phyloP scores from a whole-genome alignment of 176 grass and related monocot genomes.

The Cenchrus americanus region DNA sequence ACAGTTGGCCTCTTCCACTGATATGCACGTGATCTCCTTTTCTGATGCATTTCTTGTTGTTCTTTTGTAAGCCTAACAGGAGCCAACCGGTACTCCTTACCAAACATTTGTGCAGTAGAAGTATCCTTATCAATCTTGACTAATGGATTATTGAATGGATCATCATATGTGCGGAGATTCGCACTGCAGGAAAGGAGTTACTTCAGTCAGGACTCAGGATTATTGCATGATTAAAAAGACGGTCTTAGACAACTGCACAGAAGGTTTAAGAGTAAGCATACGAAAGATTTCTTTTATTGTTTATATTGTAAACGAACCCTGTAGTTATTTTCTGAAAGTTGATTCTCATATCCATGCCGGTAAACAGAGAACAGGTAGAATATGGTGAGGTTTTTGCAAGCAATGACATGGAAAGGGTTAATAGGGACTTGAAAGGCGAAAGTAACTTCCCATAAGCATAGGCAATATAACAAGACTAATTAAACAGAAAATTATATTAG shows the following conservation, averaged over 20 bases:
- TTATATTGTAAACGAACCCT: background rate
- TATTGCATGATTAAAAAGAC: constrained; percentile 24
- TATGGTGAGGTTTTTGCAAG: constrained; percentile 25
- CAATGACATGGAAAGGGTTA: constrained; percentile 32
- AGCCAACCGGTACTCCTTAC: constrained; percentile 84
- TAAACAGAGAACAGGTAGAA: background rate
- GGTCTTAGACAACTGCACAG: background rate
- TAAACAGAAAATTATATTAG: constrained; percentile 13
- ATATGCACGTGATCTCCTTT: constrained; percentile 80
- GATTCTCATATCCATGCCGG: background rate
- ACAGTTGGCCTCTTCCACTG: constrained; percentile 92
- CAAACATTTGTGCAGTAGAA: constrained; percentile 90
- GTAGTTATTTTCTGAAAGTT: background rate
- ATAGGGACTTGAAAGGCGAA: background rate
- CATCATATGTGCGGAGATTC: constrained; percentile 62
- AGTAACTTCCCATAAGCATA: background rate
- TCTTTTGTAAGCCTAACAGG: constrained; percentile 81
- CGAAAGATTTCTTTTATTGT: background rate
- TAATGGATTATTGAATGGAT: constrained; percentile 93
- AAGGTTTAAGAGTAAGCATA: constrained; percentile 1
- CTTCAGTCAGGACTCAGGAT: constrained; percentile 37
- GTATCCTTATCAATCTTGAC: constrained; percentile 71
- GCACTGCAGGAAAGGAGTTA: constrained; percentile 60
- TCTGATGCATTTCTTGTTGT: constrained; percentile 80
- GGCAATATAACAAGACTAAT: constrained; percentile 9